phyloP scores from a whole-genome alignment of 2,329 filamentous ascomycete genomes.

The Cytospora paraplurivora region DNA sequence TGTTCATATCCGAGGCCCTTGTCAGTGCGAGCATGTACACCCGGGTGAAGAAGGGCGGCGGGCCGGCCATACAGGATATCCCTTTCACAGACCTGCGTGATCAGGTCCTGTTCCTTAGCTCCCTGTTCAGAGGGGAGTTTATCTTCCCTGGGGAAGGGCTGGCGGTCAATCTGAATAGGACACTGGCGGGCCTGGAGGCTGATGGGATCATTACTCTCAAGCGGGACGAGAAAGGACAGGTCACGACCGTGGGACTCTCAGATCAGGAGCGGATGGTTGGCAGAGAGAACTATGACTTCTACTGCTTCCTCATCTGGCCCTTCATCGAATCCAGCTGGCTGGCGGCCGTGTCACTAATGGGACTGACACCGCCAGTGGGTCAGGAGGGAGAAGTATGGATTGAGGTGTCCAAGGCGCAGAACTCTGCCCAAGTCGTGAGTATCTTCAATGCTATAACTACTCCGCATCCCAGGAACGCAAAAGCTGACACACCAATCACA shows the following conservation, averaged over 20 bases:
- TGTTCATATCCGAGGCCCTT: conserved; percentile 92
- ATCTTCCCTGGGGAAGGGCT: conserved; percentile 92
- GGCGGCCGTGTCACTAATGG: conserved; percentile 83
- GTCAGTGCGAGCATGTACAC: conserved; percentile 91
- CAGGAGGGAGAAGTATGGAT: conserved; percentile 74
- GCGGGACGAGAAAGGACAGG: conserved; percentile 55
- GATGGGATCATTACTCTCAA: conserved; percentile 76
- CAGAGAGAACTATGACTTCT: conserved; percentile 96
- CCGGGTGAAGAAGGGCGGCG: conserved; percentile 87
- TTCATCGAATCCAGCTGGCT: conserved; percentile 96
- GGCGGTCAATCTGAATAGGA: conserved; percentile 76
- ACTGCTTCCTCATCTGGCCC: conserved; percentile 98
- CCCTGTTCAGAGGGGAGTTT: conserved; percentile 93
- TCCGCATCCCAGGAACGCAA: background rate
- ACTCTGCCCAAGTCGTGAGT: conserved; percentile 76
- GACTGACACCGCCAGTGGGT: conserved; percentile 71
- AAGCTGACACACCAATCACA: conserved; percentile 39
- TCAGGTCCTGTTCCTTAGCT: conserved; percentile 87
- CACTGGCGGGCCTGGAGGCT: conserved; percentile 72
- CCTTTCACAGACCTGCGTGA: conserved; percentile 70
- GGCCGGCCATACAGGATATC: conserved; percentile 77
- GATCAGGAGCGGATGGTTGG: conserved; percentile 75
- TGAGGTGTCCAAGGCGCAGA: conserved; percentile 74
- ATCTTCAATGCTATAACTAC: background rate
- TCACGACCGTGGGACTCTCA: conserved; percentile 73